Conservation (phyloP, 495 filamentous ascomycete genomes). For the Aspergillus funiculosus region DNA sequence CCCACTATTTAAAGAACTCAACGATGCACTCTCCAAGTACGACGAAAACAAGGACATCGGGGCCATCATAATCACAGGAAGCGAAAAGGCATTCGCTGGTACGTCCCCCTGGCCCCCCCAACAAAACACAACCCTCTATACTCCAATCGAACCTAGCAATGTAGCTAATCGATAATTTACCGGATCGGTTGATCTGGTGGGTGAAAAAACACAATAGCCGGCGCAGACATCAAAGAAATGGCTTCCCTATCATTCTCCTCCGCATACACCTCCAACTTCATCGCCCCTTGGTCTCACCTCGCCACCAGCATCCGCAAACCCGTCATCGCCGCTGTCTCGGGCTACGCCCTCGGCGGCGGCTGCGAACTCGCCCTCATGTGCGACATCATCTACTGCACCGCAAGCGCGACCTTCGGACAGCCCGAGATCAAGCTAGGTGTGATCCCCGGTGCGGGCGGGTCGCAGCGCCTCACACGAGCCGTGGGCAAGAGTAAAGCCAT, state of each 20-base stretch:
- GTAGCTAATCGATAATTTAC: too few relatives aligned
- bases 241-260: conserved; percentile 75
- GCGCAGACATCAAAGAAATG: conserved; percentile 99
- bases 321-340: conserved; percentile 87
- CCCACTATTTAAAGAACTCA: conserved; percentile 84
- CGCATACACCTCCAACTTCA: conserved; percentile 84
- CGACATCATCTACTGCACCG: conserved; percentile 87
- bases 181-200: too few relatives aligned
- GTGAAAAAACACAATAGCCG: conserved; percentile 49
- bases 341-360: conserved; percentile 88
- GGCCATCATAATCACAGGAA: conserved; percentile 82
- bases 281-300: conserved; percentile 84
- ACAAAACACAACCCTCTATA: conserved; percentile 5
- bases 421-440: conserved; percentile 92
- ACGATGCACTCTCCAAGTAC: conserved; percentile 68
- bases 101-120: conserved; percentile 6
- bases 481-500: conserved; percentile 88
- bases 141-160: neutral
- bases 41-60: conserved; percentile 63
- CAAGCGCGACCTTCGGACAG: conserved; percentile 81
- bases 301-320: conserved; percentile 80
- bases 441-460: conserved; percentile 88
- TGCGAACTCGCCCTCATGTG: conserved; percentile 98
- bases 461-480: conserved; percentile 79
- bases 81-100: conserved; percentile 79